A percentile compares a stretch with the other conserved stretches of the same genome.
Evolutionary conservation across 352 stramenopile genomes (phyloP).

Genomic region (Globisporangium emineosum): DNA sequence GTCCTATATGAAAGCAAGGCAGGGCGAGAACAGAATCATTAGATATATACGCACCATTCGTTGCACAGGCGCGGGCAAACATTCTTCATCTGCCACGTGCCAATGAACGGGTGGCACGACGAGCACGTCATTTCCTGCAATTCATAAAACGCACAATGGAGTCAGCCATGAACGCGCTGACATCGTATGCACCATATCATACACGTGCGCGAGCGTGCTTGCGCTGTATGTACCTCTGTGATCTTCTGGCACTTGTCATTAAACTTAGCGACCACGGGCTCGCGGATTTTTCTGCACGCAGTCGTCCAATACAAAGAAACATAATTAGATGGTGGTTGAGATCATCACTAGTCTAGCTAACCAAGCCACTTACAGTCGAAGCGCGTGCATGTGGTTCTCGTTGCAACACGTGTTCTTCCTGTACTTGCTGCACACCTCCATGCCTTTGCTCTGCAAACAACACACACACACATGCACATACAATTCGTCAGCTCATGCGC

Average conservation of each 20-base stretch:
- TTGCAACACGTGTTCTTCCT: conserved; percentile 81
- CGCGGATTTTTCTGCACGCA: conserved; percentile 60
- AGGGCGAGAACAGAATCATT: background rate
- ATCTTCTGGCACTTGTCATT: conserved; percentile 60
- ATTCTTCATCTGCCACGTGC: conserved; percentile 68
- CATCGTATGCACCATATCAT: background rate
- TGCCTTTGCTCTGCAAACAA: conserved; percentile 37
- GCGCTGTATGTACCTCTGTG: conserved; percentile 33
- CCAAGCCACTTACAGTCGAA: conserved; percentile 49
- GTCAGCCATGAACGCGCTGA: background rate
- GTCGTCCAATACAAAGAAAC: background rate
- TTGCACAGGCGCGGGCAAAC: conserved; percentile 73
- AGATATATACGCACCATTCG: conserved; percentile 44
- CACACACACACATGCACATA: background rate
- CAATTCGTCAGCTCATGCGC: background rate
- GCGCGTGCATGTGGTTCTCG: conserved; percentile 51
- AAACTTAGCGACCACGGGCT: conserved; percentile 76
- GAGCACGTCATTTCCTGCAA: conserved; percentile 75
- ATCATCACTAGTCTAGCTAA: background rate
- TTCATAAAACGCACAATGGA: background rate
- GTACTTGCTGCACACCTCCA: conserved; percentile 84
- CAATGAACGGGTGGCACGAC: conserved; percentile 76
- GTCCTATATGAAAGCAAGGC: background rate
- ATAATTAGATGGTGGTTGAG: background rate
- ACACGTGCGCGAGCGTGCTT: background rate